Evolutionary conservation across 306 rosid genomes (phyloP), one percentile per base, ranked within the genome.

Genomic region (Comarum palustre): DNA sequence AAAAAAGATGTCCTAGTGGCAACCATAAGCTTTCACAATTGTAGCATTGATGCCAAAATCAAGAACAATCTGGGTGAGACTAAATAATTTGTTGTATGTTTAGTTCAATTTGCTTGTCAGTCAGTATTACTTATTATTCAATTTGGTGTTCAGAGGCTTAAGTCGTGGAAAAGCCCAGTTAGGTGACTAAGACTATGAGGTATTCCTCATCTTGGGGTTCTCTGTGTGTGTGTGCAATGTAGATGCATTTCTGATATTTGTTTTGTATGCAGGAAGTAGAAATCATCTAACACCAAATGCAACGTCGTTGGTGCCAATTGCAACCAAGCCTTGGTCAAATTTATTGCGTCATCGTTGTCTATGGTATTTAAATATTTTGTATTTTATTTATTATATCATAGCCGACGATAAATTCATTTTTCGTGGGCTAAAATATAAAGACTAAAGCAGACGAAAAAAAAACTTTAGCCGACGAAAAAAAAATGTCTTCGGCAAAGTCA

Each of bases 321-420:
- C 66, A 92, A 92, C 78, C 97, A 92, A 70, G 97, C 97, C 48
- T 92, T 92, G 45, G 94, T 92, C 36, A 96, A 92, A 89, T 92
- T 90, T n/a, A n/a, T n/a, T n/a, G n/a, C n/a, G n/a, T n/a, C n/a
- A n/a, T n/a, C n/a, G n/a, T n/a, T n/a, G n/a, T n/a, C n/a, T n/a
- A n/a, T n/a, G n/a, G n/a, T n/a, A n/a, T n/a, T n/a, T n/a, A n/a
- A n/a, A n/a, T n/a, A n/a, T n/a, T n/a, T n/a, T n/a, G n/a, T n/a
- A n/a, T n/a, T n/a, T n/a, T n/a, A n/a, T n/a, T n/a, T n/a, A n/a
- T n/a, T n/a, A n/a, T n/a, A n/a, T n/a, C n/a, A n/a, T n/a, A n/a
- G n/a, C n/a, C n/a, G n/a, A n/a, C n/a, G n/a, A n/a, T n/a, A n/a
- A n/a, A n/a, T n/a, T n/a, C n/a, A n/a, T n/a, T n/a, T n/a, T n/a